Conservation (phyloP, 106 monocot species). For the Iris macrosiphon region DNA sequence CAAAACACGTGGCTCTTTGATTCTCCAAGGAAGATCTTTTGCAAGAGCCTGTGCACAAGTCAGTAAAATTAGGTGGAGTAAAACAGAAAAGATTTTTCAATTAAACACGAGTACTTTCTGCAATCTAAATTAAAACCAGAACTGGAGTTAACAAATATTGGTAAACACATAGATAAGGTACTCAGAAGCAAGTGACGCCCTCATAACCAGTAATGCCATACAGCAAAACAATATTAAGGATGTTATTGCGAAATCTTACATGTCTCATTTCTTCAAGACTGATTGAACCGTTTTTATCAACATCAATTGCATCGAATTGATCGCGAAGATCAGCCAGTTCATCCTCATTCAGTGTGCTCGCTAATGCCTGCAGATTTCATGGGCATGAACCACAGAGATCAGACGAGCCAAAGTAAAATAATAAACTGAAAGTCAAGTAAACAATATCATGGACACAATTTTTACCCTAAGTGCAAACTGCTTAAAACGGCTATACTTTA, state of each 20-base stretch:
- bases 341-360: conserved; percentile 80
- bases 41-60: conserved; percentile 53
- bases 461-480: conserved; percentile 91
- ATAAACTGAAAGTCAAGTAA: background rate
- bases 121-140: too few relatives aligned
- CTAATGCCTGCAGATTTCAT: conserved; percentile 57
- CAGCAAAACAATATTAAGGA: too few relatives aligned
- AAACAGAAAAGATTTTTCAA: background rate
- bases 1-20: conserved; percentile 56
- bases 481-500: conserved; percentile 89
- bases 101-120: too few relatives aligned
- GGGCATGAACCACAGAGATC: background rate
- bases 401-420: background rate
- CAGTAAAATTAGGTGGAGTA: background rate
- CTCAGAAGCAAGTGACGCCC: too few relatives aligned
- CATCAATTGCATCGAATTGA: conserved; percentile 94
- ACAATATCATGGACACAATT: background rate
- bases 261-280: conserved; percentile 99
- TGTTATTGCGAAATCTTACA: conserved; percentile 27
- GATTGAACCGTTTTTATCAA: conserved; percentile 84
- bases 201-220: too few relatives aligned
- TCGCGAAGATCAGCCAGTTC: conserved; percentile 80
- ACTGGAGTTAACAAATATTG: too few relatives aligned
- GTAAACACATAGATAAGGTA: too few relatives aligned
- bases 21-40: conserved; percentile 83